These are phyloP conservation scores for Haplographium delicatum DNA, from an alignment of 495 filamentous ascomycete species.

Conservation along the genomic window DNA sequence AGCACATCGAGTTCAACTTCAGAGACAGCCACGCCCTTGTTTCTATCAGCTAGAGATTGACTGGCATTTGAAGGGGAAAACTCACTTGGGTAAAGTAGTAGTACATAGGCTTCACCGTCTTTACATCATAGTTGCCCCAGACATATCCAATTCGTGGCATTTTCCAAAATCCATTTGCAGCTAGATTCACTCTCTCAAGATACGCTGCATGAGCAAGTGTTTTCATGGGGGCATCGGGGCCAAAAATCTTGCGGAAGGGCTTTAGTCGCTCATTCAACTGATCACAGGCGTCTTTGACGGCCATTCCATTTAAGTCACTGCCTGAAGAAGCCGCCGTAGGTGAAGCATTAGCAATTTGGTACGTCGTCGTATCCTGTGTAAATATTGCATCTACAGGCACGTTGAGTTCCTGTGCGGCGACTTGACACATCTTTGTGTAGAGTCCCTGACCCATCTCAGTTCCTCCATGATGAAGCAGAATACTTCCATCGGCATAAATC, in stretches of 20 bases:
- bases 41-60: not conserved
- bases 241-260: constrained; percentile 31
- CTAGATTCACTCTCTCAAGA: constrained; percentile 33
- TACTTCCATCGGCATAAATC: constrained; percentile 36
- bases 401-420: constrained; percentile 36
- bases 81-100: constrained; percentile 34
- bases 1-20: constrained; percentile 37
- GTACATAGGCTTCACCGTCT: constrained; percentile 33
- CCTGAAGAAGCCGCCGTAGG: constrained; percentile 38
- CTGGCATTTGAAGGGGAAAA: not conserved
- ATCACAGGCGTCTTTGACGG: constrained; percentile 34
- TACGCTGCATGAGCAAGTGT: constrained; percentile 33
- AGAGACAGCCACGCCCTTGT: constrained; percentile 29
- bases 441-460: constrained; percentile 25
- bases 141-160: constrained; percentile 33
- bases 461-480: constrained; percentile 35
- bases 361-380: constrained; percentile 40
- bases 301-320: constrained; percentile 40
- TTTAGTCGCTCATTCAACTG: constrained; percentile 32
- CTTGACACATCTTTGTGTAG: constrained; percentile 38
- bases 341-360: constrained; percentile 38
- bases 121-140: constrained; percentile 32
- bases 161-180: constrained; percentile 37
- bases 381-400: constrained; percentile 39
- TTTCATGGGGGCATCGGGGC: constrained; percentile 29